Conservation (phyloP, 208 protist genomes). For the Leishmania tropica region DNA sequence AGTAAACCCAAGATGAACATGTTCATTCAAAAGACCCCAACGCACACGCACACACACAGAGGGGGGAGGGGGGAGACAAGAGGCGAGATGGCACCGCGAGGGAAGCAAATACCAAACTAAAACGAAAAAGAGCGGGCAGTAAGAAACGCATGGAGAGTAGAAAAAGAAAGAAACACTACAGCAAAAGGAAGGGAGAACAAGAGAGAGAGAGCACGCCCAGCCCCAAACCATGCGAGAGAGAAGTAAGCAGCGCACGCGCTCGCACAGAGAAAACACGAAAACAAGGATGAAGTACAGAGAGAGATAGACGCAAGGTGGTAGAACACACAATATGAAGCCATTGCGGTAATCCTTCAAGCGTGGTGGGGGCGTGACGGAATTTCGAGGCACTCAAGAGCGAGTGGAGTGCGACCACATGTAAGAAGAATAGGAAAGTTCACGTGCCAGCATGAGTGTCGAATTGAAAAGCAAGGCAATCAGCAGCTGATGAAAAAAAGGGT, state of each 20-base stretch:
- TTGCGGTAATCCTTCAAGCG: not conserved
- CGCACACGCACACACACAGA: not conserved
- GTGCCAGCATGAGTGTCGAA: not conserved
- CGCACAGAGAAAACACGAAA: not conserved
- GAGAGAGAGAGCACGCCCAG: not conserved
- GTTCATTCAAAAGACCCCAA: not conserved
- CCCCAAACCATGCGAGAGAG: not conserved
- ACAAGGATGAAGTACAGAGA: not conserved
- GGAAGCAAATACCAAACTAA: not conserved
- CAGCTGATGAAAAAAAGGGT: not conserved
- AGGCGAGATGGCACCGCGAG: not conserved
- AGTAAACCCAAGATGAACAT: not conserved
- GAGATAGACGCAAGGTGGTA: not conserved
- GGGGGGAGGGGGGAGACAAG: not conserved
- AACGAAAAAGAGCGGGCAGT: not conserved
- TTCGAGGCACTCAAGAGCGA: not conserved
- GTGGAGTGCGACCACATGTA: not conserved
- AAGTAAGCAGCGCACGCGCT: slow-evolving; percentile 4
- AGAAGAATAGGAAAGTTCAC: not conserved
- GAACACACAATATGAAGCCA: not conserved
- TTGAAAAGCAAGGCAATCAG: not conserved
- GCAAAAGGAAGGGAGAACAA: slow-evolving; percentile 3
- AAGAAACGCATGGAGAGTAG: not conserved
- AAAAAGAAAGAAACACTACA: not conserved
- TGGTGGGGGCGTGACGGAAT: not conserved